Conservation (phyloP, 2,329 filamentous ascomycete species). For the Chaetomium olivaceum region DNA sequence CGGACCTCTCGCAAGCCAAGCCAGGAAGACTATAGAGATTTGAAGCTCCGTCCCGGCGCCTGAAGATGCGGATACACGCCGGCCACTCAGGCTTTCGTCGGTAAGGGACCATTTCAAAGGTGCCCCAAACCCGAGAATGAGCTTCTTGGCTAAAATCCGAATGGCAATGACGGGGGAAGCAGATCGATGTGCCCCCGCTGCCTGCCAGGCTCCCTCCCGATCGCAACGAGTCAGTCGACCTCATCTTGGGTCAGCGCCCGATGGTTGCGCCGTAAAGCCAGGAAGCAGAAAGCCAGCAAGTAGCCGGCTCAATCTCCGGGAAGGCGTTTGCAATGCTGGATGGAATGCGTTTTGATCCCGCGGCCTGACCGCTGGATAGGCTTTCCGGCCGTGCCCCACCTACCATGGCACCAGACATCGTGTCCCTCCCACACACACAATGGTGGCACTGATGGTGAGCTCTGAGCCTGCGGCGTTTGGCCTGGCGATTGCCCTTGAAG, state of each 20-base stretch:
- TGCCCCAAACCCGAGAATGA: neutral
- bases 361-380: neutral
- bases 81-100: neutral
- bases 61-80: neutral
- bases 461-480: neutral
- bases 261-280: neutral
- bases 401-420: neutral
- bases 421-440: neutral
- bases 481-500: neutral
- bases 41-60: neutral
- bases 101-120: neutral
- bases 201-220: neutral
- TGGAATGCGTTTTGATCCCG: slow-evolving; percentile 1
- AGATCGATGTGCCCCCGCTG: neutral
- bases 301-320: neutral
- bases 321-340: neutral
- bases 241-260: neutral
- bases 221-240: neutral
- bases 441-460: neutral
- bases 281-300: neutral
- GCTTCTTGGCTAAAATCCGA: neutral
- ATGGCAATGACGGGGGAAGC: neutral
- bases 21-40: too few relatives aligned
- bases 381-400: neutral
- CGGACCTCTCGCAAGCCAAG: too few relatives aligned